A percentile compares a stretch with the other conserved stretches of the same genome.
phyloP scores from a whole-genome alignment of 2,329 filamentous ascomycete genomes.

The Nemania bipapillata region DNA sequence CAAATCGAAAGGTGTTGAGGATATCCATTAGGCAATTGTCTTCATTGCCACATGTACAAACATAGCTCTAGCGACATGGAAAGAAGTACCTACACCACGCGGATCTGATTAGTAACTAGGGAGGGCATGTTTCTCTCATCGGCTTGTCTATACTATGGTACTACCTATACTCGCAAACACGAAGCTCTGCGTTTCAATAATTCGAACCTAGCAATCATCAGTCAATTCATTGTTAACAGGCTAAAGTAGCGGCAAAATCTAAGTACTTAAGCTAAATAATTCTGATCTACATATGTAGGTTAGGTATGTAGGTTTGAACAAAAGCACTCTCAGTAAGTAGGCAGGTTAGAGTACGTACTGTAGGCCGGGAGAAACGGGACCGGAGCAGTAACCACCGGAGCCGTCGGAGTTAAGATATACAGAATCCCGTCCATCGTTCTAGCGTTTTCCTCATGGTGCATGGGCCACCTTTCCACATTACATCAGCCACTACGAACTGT shows the following conservation, averaged over 20 bases:
- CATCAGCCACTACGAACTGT: conserved; percentile 25
- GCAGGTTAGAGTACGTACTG: background rate
- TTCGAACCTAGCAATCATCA: too few relatives aligned
- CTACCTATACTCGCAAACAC: too few relatives aligned
- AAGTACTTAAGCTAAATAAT: too few relatives aligned
- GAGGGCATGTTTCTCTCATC: background rate
- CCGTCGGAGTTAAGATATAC: conserved; percentile 31
- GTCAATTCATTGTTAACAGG: too few relatives aligned
- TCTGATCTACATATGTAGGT: background rate
- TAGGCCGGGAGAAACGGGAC: background rate
- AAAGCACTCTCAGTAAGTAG: background rate
- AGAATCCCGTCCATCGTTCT: conserved; percentile 35
- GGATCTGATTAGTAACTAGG: background rate
- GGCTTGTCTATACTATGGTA: too few relatives aligned
- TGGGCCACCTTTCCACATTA: conserved; percentile 27
- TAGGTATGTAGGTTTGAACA: background rate
- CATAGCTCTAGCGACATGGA: background rate
- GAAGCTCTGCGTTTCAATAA: too few relatives aligned
- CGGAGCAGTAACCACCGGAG: background rate
- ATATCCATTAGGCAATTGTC: background rate
- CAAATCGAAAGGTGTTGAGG: background rate
- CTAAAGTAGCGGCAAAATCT: too few relatives aligned
- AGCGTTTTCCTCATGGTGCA: conserved; percentile 30
- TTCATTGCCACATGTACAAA: background rate
- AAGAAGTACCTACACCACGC: background rate